Evolutionary conservation across 805 yeast species (phyloP).

Genomic region (Myxozyma lipomycoides): DNA sequence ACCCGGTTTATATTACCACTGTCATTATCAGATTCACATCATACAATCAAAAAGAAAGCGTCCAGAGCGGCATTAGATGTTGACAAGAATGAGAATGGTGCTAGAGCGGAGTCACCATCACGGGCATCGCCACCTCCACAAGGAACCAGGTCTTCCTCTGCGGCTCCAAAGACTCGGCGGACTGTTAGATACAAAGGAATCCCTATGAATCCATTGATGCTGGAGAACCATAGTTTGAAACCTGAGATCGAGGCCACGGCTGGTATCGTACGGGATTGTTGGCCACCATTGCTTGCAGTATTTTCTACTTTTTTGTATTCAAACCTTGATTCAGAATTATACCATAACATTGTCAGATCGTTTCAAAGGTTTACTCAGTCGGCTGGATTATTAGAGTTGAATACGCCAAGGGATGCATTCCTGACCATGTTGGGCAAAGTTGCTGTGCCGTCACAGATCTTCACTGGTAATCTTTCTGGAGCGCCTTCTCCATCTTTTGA

Average conservation of each 20-base stretch:
- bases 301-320: constrained; percentile 57
- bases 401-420: constrained; percentile 56
- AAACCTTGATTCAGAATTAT: constrained; percentile 64
- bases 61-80: constrained; percentile 3
- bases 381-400: constrained; percentile 66
- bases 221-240: constrained; percentile 23
- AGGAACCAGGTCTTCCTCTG: not conserved
- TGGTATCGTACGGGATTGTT: constrained; percentile 30
- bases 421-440: constrained; percentile 35
- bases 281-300: constrained; percentile 43
- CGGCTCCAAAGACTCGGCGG: constrained; percentile 1
- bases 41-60: constrained; percentile 8
- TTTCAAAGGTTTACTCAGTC: constrained; percentile 79
- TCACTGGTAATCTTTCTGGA: constrained; percentile 18
- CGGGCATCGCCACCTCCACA: not conserved
- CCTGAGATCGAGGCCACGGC: constrained; percentile 21
- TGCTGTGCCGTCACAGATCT: constrained; percentile 31
- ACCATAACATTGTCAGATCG: constrained; percentile 63
- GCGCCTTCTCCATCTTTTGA: constrained; percentile 16
- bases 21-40: constrained; percentile 31
- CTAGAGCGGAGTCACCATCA: not conserved
- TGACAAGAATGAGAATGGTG: not conserved
- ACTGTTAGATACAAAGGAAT: constrained; percentile 24
- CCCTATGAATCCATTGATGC: constrained; percentile 24
- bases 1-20: constrained; percentile 49